phyloP scores from a whole-genome alignment of 2,329 filamentous ascomycete species.

The Fusarium annulatum region DNA sequence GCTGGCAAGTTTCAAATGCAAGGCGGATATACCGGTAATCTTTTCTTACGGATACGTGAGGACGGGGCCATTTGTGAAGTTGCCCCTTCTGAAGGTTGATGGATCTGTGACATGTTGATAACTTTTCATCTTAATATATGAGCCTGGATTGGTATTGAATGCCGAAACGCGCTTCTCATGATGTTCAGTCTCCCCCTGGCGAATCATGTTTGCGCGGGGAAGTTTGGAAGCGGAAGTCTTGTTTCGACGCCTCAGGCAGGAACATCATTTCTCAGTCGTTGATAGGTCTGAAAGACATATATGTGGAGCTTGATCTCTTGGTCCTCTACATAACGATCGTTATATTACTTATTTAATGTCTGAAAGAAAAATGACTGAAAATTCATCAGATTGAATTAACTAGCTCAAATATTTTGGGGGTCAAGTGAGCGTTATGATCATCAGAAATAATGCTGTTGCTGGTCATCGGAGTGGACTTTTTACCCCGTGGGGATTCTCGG shows the following conservation, averaged over 20 bases:
- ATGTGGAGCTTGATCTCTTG: background rate
- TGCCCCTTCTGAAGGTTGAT: background rate
- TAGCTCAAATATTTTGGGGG: fast-evolving
- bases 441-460: background rate
- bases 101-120: background rate
- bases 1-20: too few relatives aligned
- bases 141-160: background rate
- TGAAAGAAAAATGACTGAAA: fast-evolving
- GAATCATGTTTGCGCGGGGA: background rate
- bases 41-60: conserved; percentile 6
- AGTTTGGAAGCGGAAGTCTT: background rate
- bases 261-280: fast-evolving
- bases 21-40: conserved; percentile 11
- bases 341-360: background rate
- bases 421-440: background rate
- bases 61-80: background rate
- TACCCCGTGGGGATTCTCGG: background rate
- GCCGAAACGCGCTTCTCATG: background rate
- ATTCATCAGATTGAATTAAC: fast-evolving
- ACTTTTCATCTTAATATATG: background rate
- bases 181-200: background rate
- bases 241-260: background rate
- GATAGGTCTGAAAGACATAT: background rate
- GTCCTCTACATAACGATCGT: too few relatives aligned
- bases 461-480: background rate